Evolutionary conservation across 1,139 yeast genomes (phyloP), one percentile per base, ranked within the genome.

Genomic region (Arxiozyma slooffiae): DNA sequence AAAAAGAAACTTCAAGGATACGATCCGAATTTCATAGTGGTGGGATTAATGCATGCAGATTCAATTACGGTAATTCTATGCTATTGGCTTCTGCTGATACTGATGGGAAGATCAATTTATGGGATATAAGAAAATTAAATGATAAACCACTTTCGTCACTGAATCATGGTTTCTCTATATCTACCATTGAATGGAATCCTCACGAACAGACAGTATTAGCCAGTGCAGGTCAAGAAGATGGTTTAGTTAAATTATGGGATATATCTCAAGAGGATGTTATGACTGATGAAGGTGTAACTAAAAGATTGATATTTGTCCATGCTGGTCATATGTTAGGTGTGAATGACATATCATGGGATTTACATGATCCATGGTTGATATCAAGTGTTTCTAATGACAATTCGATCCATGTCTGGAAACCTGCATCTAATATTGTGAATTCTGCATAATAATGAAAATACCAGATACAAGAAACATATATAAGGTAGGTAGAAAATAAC

Each of bases 311-410:
- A 22, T 90, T 92, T 62, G 75, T 78, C 38, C 98, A 94, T 66
- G 87, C 85, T 14, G 98, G 98, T 0, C 99, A 92, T 65, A 80
- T 92, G 77, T 73, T 85, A 50, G 90, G 94, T 22, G 86, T 92
- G 17, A 82, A 85, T 60, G 97, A 90, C 63, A 72, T 90, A 45
- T 79, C 82, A 46, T 92, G 98, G 98, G 86, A 89, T 53, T 79
- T 81, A 1, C 81, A 80, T 56, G 84, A 84, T 55, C 81, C 83
- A 11, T 82, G 90, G 85, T 75, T 87, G 69, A 60, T 90, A 44
- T 85, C 92, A 8, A 81, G 89, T 62, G 95, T 88, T 3, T 82
- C 92, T 0, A 92, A 86, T 62, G 97, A 92, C 63, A 92, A 92
- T 64, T 79, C 95, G 4, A 69, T 90, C 37, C 97, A 92, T 57